Percentiles rank a stretch among this genome's conserved stretches.
Evolutionary conservation across 192 early-diverging fungal species (phyloP).

Genomic region (Dissophora globulifera): DNA sequence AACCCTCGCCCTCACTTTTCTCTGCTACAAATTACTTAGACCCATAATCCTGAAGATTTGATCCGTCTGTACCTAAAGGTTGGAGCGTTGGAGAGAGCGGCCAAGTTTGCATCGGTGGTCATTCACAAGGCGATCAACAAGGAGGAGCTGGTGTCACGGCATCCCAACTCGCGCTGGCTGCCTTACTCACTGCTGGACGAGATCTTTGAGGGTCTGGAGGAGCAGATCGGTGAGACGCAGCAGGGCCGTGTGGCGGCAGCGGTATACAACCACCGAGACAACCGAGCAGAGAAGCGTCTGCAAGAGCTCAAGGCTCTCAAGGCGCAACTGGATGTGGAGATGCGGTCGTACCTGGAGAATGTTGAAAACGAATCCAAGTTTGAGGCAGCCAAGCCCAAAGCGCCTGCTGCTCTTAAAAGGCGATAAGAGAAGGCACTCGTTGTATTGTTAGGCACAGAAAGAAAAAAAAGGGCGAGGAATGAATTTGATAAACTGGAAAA

Average conservation of each 20-base stretch:
- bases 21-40: too few species aligned
- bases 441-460: too few species aligned
- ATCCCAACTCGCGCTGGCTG: conserved; percentile 46
- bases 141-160: conserved; percentile 31
- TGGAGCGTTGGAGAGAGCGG: conserved; percentile 27
- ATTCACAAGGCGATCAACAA: conserved; percentile 44
- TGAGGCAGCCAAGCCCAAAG: neutral
- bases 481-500: too few species aligned
- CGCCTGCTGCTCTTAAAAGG: too few species aligned
- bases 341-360: conserved; percentile 37
- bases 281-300: neutral
- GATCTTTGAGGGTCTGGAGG: conserved; percentile 20
- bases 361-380: conserved; percentile 41
- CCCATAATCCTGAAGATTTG: conserved; percentile 39
- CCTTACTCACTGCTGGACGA: conserved; percentile 47
- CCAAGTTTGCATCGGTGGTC: conserved; percentile 26
- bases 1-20: too few species aligned
- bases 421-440: too few species aligned
- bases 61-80: conserved; percentile 40
- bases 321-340: conserved; percentile 22
- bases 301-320: conserved; percentile 14
- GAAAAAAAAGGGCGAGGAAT: too few species aligned
- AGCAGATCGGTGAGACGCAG: conserved; percentile 17
- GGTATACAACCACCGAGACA: neutral
- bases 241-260: neutral